phyloP scores from a whole-genome alignment of 2,329 filamentous ascomycete species.

The Trichoderma simmonsii region DNA sequence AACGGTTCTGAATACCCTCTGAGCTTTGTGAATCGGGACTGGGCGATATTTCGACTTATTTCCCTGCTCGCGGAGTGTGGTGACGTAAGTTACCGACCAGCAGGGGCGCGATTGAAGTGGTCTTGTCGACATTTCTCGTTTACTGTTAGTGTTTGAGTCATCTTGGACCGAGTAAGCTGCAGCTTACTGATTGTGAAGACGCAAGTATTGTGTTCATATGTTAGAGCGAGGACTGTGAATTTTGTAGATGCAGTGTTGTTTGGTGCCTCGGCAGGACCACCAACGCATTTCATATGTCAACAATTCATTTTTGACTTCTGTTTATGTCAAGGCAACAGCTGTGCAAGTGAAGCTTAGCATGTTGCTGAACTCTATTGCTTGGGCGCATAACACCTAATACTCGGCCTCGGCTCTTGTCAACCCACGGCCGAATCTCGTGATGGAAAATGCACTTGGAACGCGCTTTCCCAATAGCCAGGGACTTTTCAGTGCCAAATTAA shows the following conservation, averaged over 20 bases:
- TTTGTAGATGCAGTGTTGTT: not conserved
- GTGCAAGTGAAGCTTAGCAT: not conserved
- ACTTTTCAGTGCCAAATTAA: not conserved
- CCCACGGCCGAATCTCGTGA: not conserved
- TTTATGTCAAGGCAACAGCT: not conserved
- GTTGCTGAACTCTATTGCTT: not conserved
- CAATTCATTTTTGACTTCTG: not conserved
- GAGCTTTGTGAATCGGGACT: not conserved
- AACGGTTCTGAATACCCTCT: not conserved
- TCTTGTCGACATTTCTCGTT: not conserved
- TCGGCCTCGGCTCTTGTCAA: not conserved
- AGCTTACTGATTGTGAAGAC: not conserved
- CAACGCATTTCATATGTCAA: not conserved
- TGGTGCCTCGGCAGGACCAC: not conserved
- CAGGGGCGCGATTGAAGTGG: not conserved
- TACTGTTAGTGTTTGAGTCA: not conserved
- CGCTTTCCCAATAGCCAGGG: not conserved
- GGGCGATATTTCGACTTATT: not conserved
- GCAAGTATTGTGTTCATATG: no score
- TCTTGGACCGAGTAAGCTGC: not conserved
- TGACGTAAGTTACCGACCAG: not conserved
- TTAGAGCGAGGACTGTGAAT: fast-evolving
- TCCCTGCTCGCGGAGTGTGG: not conserved
- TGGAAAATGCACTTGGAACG: not conserved
- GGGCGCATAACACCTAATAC: not conserved